These are phyloP conservation scores for Suillus variegatus DNA, from an alignment of 768 basidiomycete genomes.

Conservation along the genomic window DNA sequence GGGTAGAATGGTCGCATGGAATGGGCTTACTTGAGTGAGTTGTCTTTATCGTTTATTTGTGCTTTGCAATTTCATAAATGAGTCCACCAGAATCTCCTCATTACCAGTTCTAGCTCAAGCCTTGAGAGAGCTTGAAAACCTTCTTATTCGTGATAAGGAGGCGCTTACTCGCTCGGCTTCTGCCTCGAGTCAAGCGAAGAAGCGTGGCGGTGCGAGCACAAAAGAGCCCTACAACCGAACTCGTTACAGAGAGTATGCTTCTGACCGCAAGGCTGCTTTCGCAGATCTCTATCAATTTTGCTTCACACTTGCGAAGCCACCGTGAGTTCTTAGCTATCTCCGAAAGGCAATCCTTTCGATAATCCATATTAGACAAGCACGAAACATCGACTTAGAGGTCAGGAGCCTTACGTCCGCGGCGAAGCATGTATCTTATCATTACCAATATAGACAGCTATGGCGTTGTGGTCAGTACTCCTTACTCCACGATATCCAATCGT, in stretches of 20 bases:
- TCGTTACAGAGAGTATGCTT: conserved; percentile 50
- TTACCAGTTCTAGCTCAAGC: conserved; percentile 48
- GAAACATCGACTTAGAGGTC: conserved; percentile 84
- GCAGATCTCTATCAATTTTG: conserved; percentile 68
- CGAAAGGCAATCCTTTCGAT: not conserved
- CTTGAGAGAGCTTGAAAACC: conserved; percentile 60
- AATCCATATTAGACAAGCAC: conserved; percentile 49
- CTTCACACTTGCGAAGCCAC: conserved; percentile 69
- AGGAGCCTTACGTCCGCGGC: conserved; percentile 14
- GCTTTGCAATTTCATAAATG: not conserved
- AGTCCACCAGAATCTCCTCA: conserved; percentile 44
- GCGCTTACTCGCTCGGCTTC: conserved; percentile 31
- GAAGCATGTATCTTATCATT: not conserved
- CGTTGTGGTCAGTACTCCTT: conserved; percentile 77
- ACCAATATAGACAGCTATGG: conserved; percentile 56
- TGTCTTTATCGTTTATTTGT: conserved; percentile 18
- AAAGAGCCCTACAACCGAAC: conserved; percentile 56
- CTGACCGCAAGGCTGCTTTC: conserved; percentile 54
- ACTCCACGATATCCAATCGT: conserved; percentile 67
- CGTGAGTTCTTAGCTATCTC: conserved; percentile 46
- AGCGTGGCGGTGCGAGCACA: conserved; percentile 20
- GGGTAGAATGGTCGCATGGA: conserved; percentile 70
- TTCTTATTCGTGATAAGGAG: conserved; percentile 54
- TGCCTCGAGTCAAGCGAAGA: conserved; percentile 30
- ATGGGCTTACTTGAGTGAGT: conserved; percentile 45